Evolutionary conservation across 108 stramenopile genomes (phyloP).

Genomic region (Skeletonema costatum): DNA sequence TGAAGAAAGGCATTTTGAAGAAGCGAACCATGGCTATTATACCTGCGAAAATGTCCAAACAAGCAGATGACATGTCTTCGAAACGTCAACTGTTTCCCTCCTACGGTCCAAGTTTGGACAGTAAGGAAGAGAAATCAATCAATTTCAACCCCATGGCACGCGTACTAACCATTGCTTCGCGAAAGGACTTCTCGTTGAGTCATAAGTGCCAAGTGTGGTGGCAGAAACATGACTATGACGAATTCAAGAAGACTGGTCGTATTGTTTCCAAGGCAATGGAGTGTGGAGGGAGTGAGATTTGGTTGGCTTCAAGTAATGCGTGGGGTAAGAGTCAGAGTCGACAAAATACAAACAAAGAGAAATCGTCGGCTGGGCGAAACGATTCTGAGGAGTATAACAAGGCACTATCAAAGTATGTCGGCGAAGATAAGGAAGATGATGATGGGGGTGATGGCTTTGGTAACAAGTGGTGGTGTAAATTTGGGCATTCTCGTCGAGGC

Average conservation of each 20-base stretch:
- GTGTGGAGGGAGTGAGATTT: conserved; percentile 86
- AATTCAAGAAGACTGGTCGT: conserved; percentile 87
- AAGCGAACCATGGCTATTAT: background rate
- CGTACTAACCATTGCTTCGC: conserved; percentile 72
- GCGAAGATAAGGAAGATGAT: conserved; percentile 10
- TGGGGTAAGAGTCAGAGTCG: conserved; percentile 50
- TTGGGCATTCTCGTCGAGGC: conserved; percentile 87
- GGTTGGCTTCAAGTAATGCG: conserved; percentile 73
- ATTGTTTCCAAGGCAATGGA: conserved; percentile 88
- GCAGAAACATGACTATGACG: conserved; percentile 84
- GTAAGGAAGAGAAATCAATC: conserved; percentile 38
- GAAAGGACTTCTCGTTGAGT: conserved; percentile 62
- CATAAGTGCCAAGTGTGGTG: conserved; percentile 82
- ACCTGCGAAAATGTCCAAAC: conserved; percentile 26
- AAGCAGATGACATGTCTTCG: conserved; percentile 21
- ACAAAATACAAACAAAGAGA: background rate
- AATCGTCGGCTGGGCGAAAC: background rate
- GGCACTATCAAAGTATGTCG: conserved; percentile 28
- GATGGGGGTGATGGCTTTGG: conserved; percentile 6
- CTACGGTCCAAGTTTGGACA: conserved; percentile 20
- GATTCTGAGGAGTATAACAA: conserved; percentile 19
- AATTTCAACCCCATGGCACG: conserved; percentile 84
- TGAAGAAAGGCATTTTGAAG: background rate
- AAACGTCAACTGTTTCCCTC: conserved; percentile 40
- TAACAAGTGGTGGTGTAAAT: conserved; percentile 85